Base-by-base conservation (phyloP, 257 asterid genomes). In the Rubia yunnanensis region DNA sequence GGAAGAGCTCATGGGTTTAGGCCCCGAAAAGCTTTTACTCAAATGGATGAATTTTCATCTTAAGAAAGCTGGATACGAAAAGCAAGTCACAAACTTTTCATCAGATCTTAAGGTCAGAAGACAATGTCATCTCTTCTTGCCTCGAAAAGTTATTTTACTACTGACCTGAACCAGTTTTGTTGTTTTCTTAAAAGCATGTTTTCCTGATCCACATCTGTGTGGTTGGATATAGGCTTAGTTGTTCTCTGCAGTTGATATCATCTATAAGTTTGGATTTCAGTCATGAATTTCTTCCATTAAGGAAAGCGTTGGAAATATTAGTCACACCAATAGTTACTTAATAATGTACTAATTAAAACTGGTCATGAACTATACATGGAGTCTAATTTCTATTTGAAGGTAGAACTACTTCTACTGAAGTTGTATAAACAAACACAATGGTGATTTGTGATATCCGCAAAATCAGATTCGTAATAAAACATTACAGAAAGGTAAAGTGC, bases 1-100 rank as follows among this genome's bases (percentile, higher is more conserved):
- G 74, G 98, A 91, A 74, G 98, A 91, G 84, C 95, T 91, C 64
- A 77, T 86, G 70, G 73, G 92, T 69, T 82, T 88, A 69, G 63
- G 81, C 32, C 96, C 94, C 3, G 98, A 91, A 72, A 91, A 88
- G 81, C 76, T 91, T 76, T 82, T 91, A 46, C 82, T 88, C 73
- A 91, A 86, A 82, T 88, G 96, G 96, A 88, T 91, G 98, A 91
- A 91, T 80, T 91, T 88, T 72, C 98, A 88, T 78, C 88, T 91
- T 30, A 91, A 91, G 74, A 91, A 88, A 77, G 77, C 83, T 23
- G 96, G 98, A 54, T 91, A 82, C 54, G 65, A 76, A 70, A 91
- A 88, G 78, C 72, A 73, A 55, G 94, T 91, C 62, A 76, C 90
- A 54, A 91, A 86, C 74, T 91, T 91, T 79, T 91, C 98, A 26